Percentiles rank a stretch among this genome's conserved stretches.
phyloP scores from a whole-genome alignment of 2,329 filamentous ascomycete species.

The Hypocreales sp. region DNA sequence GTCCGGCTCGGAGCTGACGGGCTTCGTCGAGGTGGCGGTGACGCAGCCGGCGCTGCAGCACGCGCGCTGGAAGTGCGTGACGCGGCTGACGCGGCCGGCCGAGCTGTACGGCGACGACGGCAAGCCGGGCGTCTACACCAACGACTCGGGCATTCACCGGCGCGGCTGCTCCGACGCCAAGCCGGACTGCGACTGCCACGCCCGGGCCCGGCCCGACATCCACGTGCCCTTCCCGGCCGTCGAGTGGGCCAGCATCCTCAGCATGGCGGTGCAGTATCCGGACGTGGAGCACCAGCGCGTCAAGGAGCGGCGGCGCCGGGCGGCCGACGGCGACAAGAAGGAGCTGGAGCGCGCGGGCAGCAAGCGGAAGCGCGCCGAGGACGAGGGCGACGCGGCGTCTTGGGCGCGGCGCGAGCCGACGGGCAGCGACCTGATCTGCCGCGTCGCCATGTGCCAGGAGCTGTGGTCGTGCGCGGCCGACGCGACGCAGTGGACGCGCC shows the following conservation, averaged over 20 bases:
- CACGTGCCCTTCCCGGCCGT: slow-evolving; percentile 41
- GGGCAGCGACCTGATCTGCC: slow-evolving; percentile 40
- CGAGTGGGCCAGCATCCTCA: slow-evolving; percentile 42
- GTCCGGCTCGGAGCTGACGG: slow-evolving; percentile 42
- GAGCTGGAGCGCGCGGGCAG: slow-evolving; percentile 16
- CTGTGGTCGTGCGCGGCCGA: slow-evolving; percentile 39
- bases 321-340: slow-evolving; percentile 19
- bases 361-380: slow-evolving; percentile 24
- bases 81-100: slow-evolving; percentile 38
- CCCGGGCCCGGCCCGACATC: slow-evolving; percentile 29
- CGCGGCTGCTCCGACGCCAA: slow-evolving; percentile 32
- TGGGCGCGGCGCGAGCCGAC: slow-evolving; percentile 24
- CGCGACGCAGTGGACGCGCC: slow-evolving; percentile 35
- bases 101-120: slow-evolving; percentile 34
- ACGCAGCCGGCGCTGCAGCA: slow-evolving; percentile 35
- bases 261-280: slow-evolving; percentile 37
- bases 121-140: slow-evolving; percentile 28
- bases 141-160: slow-evolving; percentile 36
- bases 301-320: slow-evolving; percentile 20
- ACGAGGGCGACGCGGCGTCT: slow-evolving; percentile 22
- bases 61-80: slow-evolving; percentile 45
- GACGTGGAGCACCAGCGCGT: slow-evolving; percentile 23
- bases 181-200: slow-evolving; percentile 34
- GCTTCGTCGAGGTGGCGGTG: slow-evolving; percentile 42
- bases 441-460: slow-evolving; percentile 53